Base-by-base conservation (phyloP, 129 eudicot species). In the Apium graveolens region DNA sequence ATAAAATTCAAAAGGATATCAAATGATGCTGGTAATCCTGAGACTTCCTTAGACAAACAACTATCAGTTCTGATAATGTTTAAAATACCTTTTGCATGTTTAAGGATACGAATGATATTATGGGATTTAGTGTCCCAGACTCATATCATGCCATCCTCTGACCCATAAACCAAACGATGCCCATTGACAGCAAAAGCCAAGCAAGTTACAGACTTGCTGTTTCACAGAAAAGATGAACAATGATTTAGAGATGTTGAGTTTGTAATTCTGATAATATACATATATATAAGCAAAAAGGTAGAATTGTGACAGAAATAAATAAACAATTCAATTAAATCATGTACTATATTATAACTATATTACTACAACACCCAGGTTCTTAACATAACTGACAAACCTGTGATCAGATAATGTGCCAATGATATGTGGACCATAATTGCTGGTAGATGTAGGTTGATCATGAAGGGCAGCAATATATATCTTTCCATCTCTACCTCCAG, bases 141-240 rank as follows among this genome's bases (percentile, higher is more conserved):
- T 70, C 98, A 88, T 86, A 94, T 85, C 85, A 89, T 82, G 77
- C 98, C 98, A 87, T 94, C 98, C 80, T 89, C 98, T 48, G 96
- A 88, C 76, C 98, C 98, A 79, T 96, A 91, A 78, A 89, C 92
- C 81, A 94, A 87, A 26, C 78, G 91, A 74, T 66, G n/a, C 65
- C 98, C 98, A 86, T 94, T 96, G 77, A 79, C 80, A 35, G 97
- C 83, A 85, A 86, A 86, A 35, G 92, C 88, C 88, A 94, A 87
- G 76, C 88, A 94, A 77, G 96, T 91, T 75, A 94, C 78, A 46
- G 89, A 92, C 82, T 88, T 89, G 86, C 98, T 91, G 89, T 85
- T 83, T 68, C 85, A 81, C 72, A 82, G 44, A 80, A 42, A 80
- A 69, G n/a, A n/a, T n/a, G n/a, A n/a, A n/a, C n/a, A n/a, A n/a